Evolutionary conservation across 106 monocot genomes (phyloP).

Genomic region (Platanthera guangdongensis): DNA sequence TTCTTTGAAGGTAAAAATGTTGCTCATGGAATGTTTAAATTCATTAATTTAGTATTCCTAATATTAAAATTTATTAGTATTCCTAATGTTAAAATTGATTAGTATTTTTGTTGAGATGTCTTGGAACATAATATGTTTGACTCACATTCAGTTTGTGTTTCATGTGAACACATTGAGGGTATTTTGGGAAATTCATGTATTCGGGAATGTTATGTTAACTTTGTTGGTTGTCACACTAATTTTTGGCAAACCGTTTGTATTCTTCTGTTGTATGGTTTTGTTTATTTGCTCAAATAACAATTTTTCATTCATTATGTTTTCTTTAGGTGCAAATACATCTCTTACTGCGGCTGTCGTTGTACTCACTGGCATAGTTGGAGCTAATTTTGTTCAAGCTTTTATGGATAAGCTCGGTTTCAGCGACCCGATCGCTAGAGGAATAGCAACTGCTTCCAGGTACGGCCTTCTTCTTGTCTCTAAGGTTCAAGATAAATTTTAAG

Average conservation of each 20-base stretch:
- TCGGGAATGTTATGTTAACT: too few relatives aligned
- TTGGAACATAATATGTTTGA: too few relatives aligned
- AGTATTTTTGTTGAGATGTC: too few relatives aligned
- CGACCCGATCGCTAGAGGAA: slow-evolving; percentile 95
- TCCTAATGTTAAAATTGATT: too few relatives aligned
- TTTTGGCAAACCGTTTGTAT: too few relatives aligned
- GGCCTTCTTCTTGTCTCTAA: background rate
- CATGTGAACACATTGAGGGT: too few relatives aligned
- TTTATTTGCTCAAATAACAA: too few relatives aligned
- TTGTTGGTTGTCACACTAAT: too few relatives aligned
- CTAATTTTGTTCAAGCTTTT: slow-evolving; percentile 88
- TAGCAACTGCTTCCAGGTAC: slow-evolving; percentile 97
- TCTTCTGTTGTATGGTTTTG: too few relatives aligned
- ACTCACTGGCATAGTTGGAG: slow-evolving; percentile 91
- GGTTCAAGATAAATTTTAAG: background rate
- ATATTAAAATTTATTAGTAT: background rate
- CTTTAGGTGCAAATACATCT: slow-evolving; percentile 71
- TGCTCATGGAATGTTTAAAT: background rate
- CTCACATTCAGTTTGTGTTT: too few relatives aligned
- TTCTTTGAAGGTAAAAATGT: slow-evolving; percentile 76
- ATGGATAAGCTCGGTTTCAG: slow-evolving; percentile 74
- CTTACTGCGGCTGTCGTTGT: slow-evolving; percentile 95
- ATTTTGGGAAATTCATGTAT: too few relatives aligned
- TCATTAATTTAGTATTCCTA: background rate
- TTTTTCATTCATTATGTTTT: background rate